Evolutionary conservation across 176 grass and related monocot species (phyloP), one percentile per base, ranked within the genome.

Genomic region (Cymbopogon citratus): DNA sequence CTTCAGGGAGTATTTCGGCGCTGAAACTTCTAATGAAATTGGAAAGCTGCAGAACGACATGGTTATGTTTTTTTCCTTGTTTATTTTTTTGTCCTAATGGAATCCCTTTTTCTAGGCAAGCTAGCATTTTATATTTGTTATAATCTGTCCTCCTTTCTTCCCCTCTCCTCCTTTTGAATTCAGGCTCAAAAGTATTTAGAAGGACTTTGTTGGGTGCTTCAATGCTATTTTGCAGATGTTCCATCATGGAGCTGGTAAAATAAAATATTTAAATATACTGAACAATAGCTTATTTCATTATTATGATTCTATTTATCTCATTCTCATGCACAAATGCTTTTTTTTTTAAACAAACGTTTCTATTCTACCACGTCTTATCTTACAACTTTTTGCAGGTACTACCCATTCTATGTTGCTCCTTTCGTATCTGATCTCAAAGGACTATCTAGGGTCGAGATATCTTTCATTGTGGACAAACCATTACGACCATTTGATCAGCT

Each of bases 401-500:
- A 86, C 71, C 85, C 91, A 18, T 91, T 86, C 46, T 36, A 88
- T 63, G 83, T 81, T 63, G 88, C 79, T 73, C 91, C 88, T 76
- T 94, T 91, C 2, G 48, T 76, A 15, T 94, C 88, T n/a, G 91
- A 94, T 91, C 16, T 91, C 38, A 91, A 81, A 66, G 65, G 73
- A 16, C 83, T 94, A 12, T 77, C 82, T 25, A 61, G 41, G 48
- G 75, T 81, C 7, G 66, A 83, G 38, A 85, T 73, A 78, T 87
- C 63, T 5, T 90, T 93, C 40, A 68, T 35, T 3, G 0, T 84
- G 68, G 85, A 81, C 24, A 82, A 81, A 38, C 91, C 91, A 54
- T 63, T 88, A 1, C 87, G 41, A 51, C 88, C 91, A 74, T 91
- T 93, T 44, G 91, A 91, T 88, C 91, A 88, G 80, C 75, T 93